Evolutionary conservation across 305 asterid species (phyloP).

Genomic region (Rubia balearica): DNA sequence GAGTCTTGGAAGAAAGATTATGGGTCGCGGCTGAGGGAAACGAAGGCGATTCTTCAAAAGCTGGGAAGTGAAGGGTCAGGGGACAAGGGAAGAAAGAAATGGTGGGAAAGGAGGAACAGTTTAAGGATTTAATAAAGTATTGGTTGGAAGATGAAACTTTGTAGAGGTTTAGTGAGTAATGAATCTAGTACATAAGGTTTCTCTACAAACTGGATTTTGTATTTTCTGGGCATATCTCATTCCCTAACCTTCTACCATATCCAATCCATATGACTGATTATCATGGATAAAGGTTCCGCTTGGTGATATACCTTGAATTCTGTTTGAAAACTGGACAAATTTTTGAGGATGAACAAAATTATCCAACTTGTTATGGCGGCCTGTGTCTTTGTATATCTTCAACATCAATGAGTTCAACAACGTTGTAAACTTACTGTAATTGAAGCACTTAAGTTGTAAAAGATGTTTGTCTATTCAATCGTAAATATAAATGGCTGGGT

Average conservation of each 20-base stretch:
- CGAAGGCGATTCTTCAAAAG: conserved; percentile 73
- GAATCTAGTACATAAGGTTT: neutral
- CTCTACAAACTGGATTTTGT: neutral
- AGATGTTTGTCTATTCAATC: neutral
- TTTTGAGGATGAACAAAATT: no score
- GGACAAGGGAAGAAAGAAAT: conserved; percentile 62
- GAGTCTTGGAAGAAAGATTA: conserved; percentile 96
- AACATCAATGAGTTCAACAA: no score
- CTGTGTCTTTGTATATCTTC: no score
- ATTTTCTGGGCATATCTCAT: neutral
- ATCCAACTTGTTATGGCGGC: neutral
- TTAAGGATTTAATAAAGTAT: conserved; percentile 35
- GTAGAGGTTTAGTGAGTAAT: conserved; percentile 8
- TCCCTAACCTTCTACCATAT: neutral
- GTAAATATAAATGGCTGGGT: neutral
- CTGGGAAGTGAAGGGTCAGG: conserved; percentile 64
- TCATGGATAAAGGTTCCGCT: neutral
- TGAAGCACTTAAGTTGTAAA: no score
- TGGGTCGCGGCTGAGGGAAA: conserved; percentile 73
- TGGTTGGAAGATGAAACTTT: neutral
- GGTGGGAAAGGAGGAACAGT: conserved; percentile 92
- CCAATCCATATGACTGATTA: neutral
- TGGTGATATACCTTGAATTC: neutral
- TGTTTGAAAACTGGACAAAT: neutral
- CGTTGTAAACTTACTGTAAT: no score